Conservation (phyloP, 2,329 filamentous ascomycete genomes). For the Xylaria sp. region DNA sequence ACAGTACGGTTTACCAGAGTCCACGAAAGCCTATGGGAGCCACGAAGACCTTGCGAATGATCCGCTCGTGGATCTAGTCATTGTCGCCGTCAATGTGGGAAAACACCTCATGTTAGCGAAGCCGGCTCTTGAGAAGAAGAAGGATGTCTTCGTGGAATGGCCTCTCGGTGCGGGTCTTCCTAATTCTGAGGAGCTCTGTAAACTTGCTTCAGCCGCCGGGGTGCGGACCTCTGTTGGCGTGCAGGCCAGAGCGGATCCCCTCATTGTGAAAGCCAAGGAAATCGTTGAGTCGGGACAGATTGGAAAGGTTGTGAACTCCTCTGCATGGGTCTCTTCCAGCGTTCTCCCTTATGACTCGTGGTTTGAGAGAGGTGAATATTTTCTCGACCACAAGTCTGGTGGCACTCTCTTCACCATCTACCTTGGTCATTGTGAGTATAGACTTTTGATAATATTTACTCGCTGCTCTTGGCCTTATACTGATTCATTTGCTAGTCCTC, state of each 20-base stretch:
- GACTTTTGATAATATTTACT: not conserved
- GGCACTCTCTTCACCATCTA: slow-evolving; percentile 44
- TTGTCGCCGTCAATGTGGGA: slow-evolving; percentile 57
- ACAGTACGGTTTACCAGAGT: slow-evolving; percentile 51
- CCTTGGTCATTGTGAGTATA: slow-evolving; percentile 48
- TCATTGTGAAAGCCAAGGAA: slow-evolving; percentile 55
- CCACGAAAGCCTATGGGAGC: slow-evolving; percentile 55
- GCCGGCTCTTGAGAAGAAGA: slow-evolving; percentile 57
- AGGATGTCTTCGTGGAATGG: slow-evolving; percentile 64
- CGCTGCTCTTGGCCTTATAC: not conserved
- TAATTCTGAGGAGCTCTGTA: slow-evolving; percentile 56
- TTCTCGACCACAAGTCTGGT: slow-evolving; percentile 35
- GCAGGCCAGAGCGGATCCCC: slow-evolving; percentile 57
- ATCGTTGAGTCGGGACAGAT: slow-evolving; percentile 56
- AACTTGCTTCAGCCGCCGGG: slow-evolving; percentile 54
- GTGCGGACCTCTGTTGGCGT: slow-evolving; percentile 59
- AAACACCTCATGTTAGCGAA: slow-evolving; percentile 56
- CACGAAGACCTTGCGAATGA: slow-evolving; percentile 57
- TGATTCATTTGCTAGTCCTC: slow-evolving; percentile 44
- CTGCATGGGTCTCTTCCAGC: slow-evolving; percentile 37
- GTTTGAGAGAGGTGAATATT: slow-evolving; percentile 39
- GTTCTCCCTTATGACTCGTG: slow-evolving; percentile 34
- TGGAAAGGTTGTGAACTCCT: slow-evolving; percentile 55
- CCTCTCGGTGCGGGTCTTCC: slow-evolving; percentile 55
- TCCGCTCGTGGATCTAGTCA: slow-evolving; percentile 59